Percentiles rank a stretch among this genome's conserved stretches.
phyloP scores from a whole-genome alignment of 1,284 basidiomycete species.

The Boletus mariae region DNA sequence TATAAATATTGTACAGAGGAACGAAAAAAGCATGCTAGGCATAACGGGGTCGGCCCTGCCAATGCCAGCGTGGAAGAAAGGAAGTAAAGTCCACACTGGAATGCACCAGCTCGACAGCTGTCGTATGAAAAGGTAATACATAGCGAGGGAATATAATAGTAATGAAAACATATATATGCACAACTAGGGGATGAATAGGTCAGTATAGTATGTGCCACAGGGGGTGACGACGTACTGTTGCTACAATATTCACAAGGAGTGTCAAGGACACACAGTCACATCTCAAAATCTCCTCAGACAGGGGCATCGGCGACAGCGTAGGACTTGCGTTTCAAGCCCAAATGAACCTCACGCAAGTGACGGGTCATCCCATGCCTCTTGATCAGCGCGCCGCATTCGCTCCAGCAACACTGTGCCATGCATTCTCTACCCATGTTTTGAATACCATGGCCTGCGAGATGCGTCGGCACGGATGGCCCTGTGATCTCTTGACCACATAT shows the following conservation, averaged over 20 bases:
- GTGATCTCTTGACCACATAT: slow-evolving; percentile 11
- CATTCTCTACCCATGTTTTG: not conserved
- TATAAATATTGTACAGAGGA: not conserved
- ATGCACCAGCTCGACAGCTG: not conserved
- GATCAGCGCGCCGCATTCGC: slow-evolving; percentile 1
- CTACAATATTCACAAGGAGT: not conserved
- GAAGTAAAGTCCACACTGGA: no score
- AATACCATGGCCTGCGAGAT: slow-evolving; percentile 20
- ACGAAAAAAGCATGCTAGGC: not conserved
- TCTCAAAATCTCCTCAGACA: not conserved
- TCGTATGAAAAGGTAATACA: slow-evolving; percentile 6
- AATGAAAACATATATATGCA: not conserved
- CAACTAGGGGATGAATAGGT: not conserved
- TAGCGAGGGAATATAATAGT: not conserved
- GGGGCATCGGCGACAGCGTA: not conserved
- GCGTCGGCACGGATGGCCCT: not conserved
- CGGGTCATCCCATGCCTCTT: slow-evolving; percentile 12
- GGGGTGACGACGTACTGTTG: not conserved
- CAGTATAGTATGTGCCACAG: not conserved
- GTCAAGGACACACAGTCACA: not conserved
- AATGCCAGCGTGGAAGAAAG: not conserved
- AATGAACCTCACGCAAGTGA: slow-evolving; percentile 16
- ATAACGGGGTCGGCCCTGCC: not conserved
- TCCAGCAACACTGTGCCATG: slow-evolving; percentile 14
- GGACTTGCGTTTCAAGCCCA: slow-evolving; percentile 13